phyloP scores from a whole-genome alignment of 208 protist species.

The Leishmania martiniquensis region DNA sequence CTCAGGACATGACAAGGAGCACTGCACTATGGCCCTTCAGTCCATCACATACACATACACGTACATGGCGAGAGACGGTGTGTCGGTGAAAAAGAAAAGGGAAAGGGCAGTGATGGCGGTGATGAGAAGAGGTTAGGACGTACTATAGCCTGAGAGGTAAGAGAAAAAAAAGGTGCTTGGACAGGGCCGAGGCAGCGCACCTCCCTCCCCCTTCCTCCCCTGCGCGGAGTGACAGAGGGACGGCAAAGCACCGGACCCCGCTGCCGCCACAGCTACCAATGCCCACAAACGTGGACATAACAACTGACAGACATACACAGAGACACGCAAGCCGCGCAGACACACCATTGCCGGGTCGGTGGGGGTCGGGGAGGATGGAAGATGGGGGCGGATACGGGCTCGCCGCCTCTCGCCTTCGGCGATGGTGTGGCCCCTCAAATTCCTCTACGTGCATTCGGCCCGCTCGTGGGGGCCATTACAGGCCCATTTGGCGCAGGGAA shows the following conservation, averaged over 20 bases:
- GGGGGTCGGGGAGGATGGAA: too few relatives aligned
- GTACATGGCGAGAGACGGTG: too few relatives aligned
- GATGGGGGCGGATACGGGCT: neutral
- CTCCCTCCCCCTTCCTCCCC: neutral
- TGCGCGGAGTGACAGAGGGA: neutral
- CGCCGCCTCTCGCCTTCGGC: neutral
- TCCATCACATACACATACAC: too few relatives aligned
- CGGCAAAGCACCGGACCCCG: neutral
- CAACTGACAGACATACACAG: neutral
- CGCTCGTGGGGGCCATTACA: constrained; percentile 5
- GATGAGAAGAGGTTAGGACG: neutral
- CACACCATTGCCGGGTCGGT: neutral
- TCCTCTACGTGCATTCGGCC: neutral
- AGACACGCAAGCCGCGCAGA: neutral
- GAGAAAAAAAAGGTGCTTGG: neutral
- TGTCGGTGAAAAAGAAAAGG: too few relatives aligned
- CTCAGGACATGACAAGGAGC: too few relatives aligned
- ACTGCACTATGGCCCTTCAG: too few relatives aligned
- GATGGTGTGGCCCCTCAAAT: too few relatives aligned
- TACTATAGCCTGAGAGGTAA: neutral
- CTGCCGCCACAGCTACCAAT: neutral
- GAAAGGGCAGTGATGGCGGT: neutral
- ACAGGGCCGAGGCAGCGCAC: neutral
- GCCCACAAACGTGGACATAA: neutral
- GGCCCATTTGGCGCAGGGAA: constrained; percentile 80